These are phyloP conservation scores for Myxozyma sirexii DNA, from an alignment of 805 yeast species.

Conservation along the genomic window DNA sequence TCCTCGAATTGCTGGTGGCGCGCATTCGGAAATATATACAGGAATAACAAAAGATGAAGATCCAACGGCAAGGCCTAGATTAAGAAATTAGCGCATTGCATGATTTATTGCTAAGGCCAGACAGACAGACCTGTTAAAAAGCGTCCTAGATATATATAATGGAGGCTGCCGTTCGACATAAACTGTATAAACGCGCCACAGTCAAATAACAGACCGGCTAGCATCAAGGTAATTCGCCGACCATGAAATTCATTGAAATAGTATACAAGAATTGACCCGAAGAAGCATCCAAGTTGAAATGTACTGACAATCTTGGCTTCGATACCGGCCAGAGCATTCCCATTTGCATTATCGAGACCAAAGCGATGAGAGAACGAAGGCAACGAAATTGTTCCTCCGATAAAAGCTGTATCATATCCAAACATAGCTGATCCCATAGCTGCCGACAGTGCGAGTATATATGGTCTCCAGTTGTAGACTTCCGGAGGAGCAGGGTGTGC, in stretches of 20 bases:
- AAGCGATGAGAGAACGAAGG: slow-evolving; percentile 43
- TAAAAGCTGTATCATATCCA: slow-evolving; percentile 88
- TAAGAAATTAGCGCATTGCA: too few species aligned
- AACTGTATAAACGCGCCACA: slow-evolving; percentile 82
- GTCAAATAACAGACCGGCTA: slow-evolving; percentile 56
- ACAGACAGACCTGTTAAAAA: slow-evolving; percentile 72
- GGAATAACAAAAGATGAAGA: slow-evolving; percentile 68
- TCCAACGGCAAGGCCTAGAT: slow-evolving; percentile 57
- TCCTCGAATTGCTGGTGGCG: slow-evolving; percentile 64
- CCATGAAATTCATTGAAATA: slow-evolving; percentile 20
- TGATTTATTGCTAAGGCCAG: too few species aligned
- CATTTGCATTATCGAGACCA: slow-evolving; percentile 44
- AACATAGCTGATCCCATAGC: slow-evolving; percentile 23
- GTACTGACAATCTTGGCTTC: slow-evolving; percentile 18
- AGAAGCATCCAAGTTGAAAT: slow-evolving; percentile 23
- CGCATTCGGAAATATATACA: slow-evolving; percentile 63
- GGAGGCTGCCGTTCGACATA: slow-evolving; percentile 72
- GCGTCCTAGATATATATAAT: slow-evolving; percentile 69
- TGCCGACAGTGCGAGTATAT: slow-evolving; percentile 13
- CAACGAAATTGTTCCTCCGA: slow-evolving; percentile 79
- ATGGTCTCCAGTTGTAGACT: slow-evolving; percentile 21
- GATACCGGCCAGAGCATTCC: slow-evolving; percentile 17
- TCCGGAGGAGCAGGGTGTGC: slow-evolving; percentile 16
- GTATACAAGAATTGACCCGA: slow-evolving; percentile 54
- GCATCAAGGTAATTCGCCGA: slow-evolving; percentile 37